phyloP scores from a whole-genome alignment of 106 monocot genomes.

The Apostasia ramifera region DNA sequence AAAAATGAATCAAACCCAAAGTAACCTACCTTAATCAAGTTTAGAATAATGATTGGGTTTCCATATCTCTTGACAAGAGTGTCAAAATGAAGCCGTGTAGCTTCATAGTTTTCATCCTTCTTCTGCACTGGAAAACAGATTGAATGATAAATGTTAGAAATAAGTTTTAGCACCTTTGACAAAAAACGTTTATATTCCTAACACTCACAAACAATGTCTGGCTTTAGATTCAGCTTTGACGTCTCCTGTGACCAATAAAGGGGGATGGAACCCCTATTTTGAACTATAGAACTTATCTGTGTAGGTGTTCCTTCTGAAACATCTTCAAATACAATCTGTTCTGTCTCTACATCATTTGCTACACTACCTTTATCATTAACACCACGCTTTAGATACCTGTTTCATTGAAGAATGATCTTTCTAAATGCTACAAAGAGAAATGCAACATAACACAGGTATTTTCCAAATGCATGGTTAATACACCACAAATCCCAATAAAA shows the following conservation, averaged over 20 bases:
- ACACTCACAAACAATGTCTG: slow-evolving; percentile 89
- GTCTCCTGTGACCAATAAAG: slow-evolving; percentile 98
- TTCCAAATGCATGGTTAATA: not conserved
- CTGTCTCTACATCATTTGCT: slow-evolving; percentile 99
- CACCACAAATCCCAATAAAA: not conserved
- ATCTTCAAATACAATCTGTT: slow-evolving; percentile 85
- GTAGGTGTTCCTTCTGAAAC: slow-evolving; percentile 37
- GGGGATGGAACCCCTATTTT: slow-evolving; percentile 96
- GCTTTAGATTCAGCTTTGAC: slow-evolving; percentile 79
- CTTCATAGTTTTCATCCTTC: slow-evolving; percentile 70
- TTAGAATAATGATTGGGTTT: slow-evolving; percentile 73
- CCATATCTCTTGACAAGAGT: slow-evolving; percentile 84
- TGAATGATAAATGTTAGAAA: slow-evolving; percentile 5
- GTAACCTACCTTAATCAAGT: slow-evolving; percentile 69
- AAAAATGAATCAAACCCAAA: not conserved
- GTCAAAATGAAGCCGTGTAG: slow-evolving; percentile 95
- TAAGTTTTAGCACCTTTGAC: not conserved
- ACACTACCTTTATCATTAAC: slow-evolving; percentile 93
- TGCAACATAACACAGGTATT: not conserved
- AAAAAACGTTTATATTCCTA: not conserved
- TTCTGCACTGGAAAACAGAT: slow-evolving; percentile 57
- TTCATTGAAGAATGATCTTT: not conserved
- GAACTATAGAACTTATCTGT: slow-evolving; percentile 84
- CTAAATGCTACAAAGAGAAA: not conserved
- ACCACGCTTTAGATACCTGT: slow-evolving; percentile 87